Percentiles rank a stretch among this genome's conserved stretches.
phyloP scores from a whole-genome alignment of 306 rosid species.

The Dryas octopetala region DNA sequence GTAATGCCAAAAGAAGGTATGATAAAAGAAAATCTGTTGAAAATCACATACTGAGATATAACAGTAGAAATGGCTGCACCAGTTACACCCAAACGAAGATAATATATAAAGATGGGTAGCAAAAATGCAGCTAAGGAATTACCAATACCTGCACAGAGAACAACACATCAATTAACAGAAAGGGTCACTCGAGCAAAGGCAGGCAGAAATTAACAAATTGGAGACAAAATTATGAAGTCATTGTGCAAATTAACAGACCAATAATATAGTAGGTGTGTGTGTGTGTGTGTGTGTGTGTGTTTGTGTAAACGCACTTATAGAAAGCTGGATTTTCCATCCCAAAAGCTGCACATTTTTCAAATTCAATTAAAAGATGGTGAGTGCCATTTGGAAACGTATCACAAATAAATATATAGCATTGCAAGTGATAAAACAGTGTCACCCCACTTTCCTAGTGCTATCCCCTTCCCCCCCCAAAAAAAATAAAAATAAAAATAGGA shows the following conservation, averaged over 20 bases:
- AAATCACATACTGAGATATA: conserved; percentile 80
- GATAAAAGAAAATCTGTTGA: conserved; percentile 13
- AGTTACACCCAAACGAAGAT: conserved; percentile 69
- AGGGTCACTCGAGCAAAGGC: conserved; percentile 13
- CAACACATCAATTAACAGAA: conserved; percentile 31
- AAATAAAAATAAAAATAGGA: neutral
- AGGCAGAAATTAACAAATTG: conserved; percentile 1
- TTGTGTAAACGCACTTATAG: neutral
- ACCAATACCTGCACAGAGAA: conserved; percentile 70
- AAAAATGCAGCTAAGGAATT: conserved; percentile 72
- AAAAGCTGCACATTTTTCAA: neutral
- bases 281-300: neutral
- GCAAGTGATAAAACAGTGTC: neutral
- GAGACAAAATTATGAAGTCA: neutral
- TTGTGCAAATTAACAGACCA: neutral
- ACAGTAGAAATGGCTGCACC: conserved; percentile 95
- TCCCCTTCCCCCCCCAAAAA: neutral
- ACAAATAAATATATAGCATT: neutral
- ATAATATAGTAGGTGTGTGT: neutral
- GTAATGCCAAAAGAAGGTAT: conserved; percentile 20
- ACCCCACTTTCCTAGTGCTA: neutral
- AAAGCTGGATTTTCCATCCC: neutral
- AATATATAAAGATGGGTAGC: conserved; percentile 78
- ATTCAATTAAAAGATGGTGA: neutral
- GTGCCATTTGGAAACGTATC: neutral